Conservation (phyloP, 352 stramenopile genomes). For the Globisporangium okanoganense region DNA sequence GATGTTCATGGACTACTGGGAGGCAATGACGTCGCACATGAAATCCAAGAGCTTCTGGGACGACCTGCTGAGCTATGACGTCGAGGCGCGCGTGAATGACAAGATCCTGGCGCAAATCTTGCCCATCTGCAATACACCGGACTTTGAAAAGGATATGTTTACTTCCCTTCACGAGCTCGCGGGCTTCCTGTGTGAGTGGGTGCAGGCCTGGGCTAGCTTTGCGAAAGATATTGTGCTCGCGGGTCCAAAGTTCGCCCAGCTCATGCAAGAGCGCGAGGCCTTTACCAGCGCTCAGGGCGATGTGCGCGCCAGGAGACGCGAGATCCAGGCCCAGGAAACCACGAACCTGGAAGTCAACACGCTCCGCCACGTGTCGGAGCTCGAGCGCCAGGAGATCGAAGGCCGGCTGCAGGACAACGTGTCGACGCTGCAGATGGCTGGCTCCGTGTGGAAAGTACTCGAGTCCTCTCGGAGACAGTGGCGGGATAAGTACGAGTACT, state of each 20-base stretch:
- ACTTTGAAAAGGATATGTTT: conserved; percentile 60
- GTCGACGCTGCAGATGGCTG: conserved; percentile 49
- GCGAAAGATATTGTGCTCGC: conserved; percentile 50
- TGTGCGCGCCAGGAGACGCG: conserved; percentile 25
- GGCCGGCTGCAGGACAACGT: conserved; percentile 45
- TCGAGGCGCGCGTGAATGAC: conserved; percentile 32
- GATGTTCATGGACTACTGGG: conserved; percentile 74
- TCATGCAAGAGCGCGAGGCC: conserved; percentile 41
- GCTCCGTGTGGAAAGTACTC: conserved; percentile 51
- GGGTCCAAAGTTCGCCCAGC: conserved; percentile 46
- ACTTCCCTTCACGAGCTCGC: conserved; percentile 45
- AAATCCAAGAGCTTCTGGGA: conserved; percentile 45
- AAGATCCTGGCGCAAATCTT: conserved; percentile 51
- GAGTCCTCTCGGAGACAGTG: conserved; percentile 40
- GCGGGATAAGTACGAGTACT: conserved; percentile 33
- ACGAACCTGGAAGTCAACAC: conserved; percentile 31
- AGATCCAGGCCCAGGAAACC: conserved; percentile 35
- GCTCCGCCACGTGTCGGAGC: conserved; percentile 40
- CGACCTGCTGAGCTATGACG: conserved; percentile 38
- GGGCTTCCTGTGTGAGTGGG: conserved; percentile 59
- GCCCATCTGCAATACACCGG: conserved; percentile 51
- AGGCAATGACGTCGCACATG: conserved; percentile 31
- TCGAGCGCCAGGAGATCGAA: conserved; percentile 46
- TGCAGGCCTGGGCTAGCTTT: conserved; percentile 45
- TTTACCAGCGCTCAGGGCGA: conserved; percentile 33